Evolutionary conservation across 2,329 filamentous ascomycete genomes (phyloP), one percentile per base, ranked within the genome.

Genomic region (Neurospora sp.): DNA sequence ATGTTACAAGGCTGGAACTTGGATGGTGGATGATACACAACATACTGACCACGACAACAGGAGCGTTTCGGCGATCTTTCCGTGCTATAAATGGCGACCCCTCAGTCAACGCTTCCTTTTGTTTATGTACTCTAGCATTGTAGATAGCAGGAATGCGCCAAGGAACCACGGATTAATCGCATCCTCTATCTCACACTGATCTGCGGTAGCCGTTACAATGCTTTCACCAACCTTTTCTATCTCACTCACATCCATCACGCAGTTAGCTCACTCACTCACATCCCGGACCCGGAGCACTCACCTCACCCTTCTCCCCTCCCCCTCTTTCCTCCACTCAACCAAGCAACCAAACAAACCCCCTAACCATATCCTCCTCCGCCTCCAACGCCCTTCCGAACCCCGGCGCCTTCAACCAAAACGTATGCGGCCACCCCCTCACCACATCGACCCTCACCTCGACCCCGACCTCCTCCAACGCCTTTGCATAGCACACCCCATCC

Each of bases 1-100:
- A 28, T n/a, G 2, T 65, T 43, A 67, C 40, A 11, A 15, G 17
- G 17, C 12, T 57, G 23, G 1, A 12, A 11, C 3, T 62, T 36
- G 28, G 28, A 8, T 36, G 52, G 52, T 36, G 52, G 15, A 62
- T 33, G 28, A 36, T 62, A 17, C 15, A 66, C 46, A 57, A 66
- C 46, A 62, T 76, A 72, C 86, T 91, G 81, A 90, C 80, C 70
- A 74, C 72, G 75, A 66, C 66, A 78, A 75, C 78, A 98, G 95
- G 96, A 99, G 89, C 97, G 94, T 88, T 99, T 98, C 84, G 96
- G 96, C 86, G 94, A 98, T 82, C 90, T 98, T 78, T 95, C 96
- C 78, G 85, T 97, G 77, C 87, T 98, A 82, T 99, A 97, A 89
- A 88, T 52, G 36, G 65, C 66, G 43, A 69, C 37, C 43, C 69